Conservation (phyloP, 192 early-diverging fungal species). For the Backusella tarrabulga region DNA sequence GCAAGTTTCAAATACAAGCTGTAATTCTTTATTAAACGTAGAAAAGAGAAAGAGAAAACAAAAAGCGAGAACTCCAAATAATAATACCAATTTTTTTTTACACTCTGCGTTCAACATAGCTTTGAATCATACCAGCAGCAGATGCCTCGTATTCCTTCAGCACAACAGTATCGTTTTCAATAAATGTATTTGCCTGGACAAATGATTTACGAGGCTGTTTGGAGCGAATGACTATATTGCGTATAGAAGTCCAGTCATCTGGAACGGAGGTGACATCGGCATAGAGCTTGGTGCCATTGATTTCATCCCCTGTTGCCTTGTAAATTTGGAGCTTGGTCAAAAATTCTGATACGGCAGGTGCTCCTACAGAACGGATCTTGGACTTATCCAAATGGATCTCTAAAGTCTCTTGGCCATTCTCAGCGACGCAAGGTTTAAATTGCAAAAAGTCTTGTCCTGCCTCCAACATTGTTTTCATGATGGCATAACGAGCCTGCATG, state of each 20-base stretch:
- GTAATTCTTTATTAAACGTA: background rate
- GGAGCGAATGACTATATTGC: conserved; percentile 50
- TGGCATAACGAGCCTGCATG: conserved; percentile 61
- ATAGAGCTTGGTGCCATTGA: conserved; percentile 46
- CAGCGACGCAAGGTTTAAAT: conserved; percentile 35
- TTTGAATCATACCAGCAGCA: conserved; percentile 56
- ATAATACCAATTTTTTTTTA: background rate
- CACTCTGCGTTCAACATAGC: conserved; percentile 49
- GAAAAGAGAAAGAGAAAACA: background rate
- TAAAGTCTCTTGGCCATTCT: conserved; percentile 28
- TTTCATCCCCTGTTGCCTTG: conserved; percentile 57
- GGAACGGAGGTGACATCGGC: conserved; percentile 46
- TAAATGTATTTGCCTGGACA: conserved; percentile 52
- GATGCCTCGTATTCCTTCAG: conserved; percentile 56
- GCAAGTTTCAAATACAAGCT: background rate
- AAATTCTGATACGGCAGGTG: conserved; percentile 51
- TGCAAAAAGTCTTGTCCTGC: conserved; percentile 35
- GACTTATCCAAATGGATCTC: conserved; percentile 49
- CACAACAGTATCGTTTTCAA: conserved; percentile 39
- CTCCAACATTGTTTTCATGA: conserved; percentile 47
- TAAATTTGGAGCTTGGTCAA: conserved; percentile 58
- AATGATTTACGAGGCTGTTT: conserved; percentile 57
- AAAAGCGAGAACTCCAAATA: background rate
- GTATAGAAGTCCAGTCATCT: conserved; percentile 42
- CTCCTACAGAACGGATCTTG: conserved; percentile 50